phyloP scores from a whole-genome alignment of 83 land plant species.

The Diphasiastrum complanatum region DNA sequence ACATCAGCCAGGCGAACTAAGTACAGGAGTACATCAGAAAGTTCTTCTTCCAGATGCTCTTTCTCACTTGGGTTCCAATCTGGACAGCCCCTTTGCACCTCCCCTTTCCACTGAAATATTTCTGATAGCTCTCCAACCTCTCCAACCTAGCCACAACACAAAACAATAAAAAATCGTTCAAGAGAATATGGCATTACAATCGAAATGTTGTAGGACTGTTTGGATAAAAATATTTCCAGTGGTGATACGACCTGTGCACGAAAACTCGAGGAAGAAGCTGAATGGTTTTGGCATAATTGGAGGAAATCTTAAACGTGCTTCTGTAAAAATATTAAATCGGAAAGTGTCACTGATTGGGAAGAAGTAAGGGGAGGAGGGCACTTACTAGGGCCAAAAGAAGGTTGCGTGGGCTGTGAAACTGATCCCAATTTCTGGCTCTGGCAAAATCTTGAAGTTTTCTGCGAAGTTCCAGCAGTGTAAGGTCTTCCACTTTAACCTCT shows the following conservation, averaged over 20 bases:
- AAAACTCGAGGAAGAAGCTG: too few relatives aligned
- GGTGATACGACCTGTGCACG: too few relatives aligned
- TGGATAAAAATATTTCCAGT: too few relatives aligned
- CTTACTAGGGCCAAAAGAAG: constrained; percentile 30
- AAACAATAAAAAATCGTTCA: not conserved
- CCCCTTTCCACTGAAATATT: constrained; percentile 34
- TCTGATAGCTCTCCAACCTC: constrained; percentile 33
- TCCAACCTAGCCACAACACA: constrained; percentile 15
- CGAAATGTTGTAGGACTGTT: too few relatives aligned
- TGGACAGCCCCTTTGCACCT: constrained; percentile 21
- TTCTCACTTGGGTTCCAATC: constrained; percentile 28
- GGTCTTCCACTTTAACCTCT: too few relatives aligned
- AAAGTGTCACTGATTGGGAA: too few relatives aligned
- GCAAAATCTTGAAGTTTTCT: constrained; percentile 22
- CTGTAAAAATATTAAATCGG: too few relatives aligned
- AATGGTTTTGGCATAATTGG: too few relatives aligned
- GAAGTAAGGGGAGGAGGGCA: too few relatives aligned
- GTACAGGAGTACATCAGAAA: constrained; percentile 28
- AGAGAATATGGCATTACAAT: not conserved
- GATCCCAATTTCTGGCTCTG: constrained; percentile 26
- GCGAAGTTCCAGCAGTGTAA: constrained; percentile 13
- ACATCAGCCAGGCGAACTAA: constrained; percentile 34
- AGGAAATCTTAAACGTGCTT: too few relatives aligned
- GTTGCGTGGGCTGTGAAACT: constrained; percentile 34
- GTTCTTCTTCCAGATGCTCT: constrained; percentile 31